A percentile compares a stretch with the other conserved stretches of the same genome.
These are phyloP conservation scores for Pseudonitzschia delicatissima DNA, from an alignment of 108 stramenopile genomes.

Conservation along the genomic window DNA sequence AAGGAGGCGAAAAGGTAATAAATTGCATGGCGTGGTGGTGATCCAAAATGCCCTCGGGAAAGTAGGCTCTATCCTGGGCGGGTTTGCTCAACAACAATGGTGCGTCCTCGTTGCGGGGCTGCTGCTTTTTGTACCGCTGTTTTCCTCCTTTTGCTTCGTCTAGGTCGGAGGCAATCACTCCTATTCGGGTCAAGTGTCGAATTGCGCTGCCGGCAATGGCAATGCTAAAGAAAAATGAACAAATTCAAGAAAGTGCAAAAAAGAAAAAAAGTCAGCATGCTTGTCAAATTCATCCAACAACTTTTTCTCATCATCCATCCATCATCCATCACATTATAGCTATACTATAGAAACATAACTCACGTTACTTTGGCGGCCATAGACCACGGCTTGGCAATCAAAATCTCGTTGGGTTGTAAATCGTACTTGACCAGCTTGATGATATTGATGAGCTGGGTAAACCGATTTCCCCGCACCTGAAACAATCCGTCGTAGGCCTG, in stretches of 20 bases:
- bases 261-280: neutral
- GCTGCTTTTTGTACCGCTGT: neutral
- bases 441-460: constrained; percentile 42
- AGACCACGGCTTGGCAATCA: constrained; percentile 47
- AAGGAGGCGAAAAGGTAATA: constrained; percentile 38
- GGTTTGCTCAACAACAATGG: constrained; percentile 28
- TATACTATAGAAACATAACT: constrained; percentile 2
- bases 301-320: neutral
- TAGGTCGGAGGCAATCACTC: constrained; percentile 15
- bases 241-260: neutral
- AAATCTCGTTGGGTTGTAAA: constrained; percentile 40
- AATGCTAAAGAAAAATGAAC: constrained; percentile 2
- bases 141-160: constrained; percentile 7
- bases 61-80: constrained; percentile 38
- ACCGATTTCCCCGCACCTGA: constrained; percentile 34
- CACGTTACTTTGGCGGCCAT: constrained; percentile 38
- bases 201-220: constrained; percentile 20
- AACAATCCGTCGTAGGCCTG: constrained; percentile 51
- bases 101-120: constrained; percentile 19
- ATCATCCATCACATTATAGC: neutral
- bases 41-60: constrained; percentile 31
- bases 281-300: neutral
- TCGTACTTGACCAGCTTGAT: constrained; percentile 40
- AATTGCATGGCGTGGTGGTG: constrained; percentile 52
- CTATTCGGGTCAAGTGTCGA: constrained; percentile 22